Evolutionary conservation across 257 asterid species (phyloP).

Genomic region (Lavandula angustifolia): DNA sequence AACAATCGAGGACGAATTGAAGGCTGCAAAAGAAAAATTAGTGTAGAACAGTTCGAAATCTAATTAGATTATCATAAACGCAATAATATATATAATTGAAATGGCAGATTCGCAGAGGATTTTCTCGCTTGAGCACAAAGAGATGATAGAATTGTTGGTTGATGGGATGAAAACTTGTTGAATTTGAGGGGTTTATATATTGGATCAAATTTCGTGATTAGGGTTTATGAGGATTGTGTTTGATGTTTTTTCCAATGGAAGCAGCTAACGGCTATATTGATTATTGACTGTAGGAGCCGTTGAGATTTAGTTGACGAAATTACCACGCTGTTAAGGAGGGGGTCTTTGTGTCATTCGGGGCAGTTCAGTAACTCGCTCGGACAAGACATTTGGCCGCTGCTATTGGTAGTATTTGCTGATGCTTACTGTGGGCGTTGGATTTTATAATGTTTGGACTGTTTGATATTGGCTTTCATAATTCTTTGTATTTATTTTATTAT

Average conservation of each 20-base stretch:
- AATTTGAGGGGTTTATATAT: slow-evolving; percentile 33
- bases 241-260: background rate
- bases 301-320: slow-evolving; percentile 42
- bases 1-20: background rate
- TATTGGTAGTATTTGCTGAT: background rate
- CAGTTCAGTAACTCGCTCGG: slow-evolving; percentile 20
- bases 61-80: slow-evolving; percentile 22
- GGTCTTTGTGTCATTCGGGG: background rate
- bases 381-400: background rate
- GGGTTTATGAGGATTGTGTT: slow-evolving; percentile 27
- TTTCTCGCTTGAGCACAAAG: slow-evolving; percentile 18
- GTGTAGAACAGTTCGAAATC: slow-evolving; percentile 16
- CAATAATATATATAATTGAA: slow-evolving; percentile 21
- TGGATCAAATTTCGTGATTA: slow-evolving; percentile 13
- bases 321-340: slow-evolving; percentile 26
- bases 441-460: too few species aligned
- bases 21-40: slow-evolving; percentile 46
- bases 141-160: slow-evolving; percentile 19
- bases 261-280: slow-evolving; percentile 43
- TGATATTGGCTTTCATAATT: too few species aligned
- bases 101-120: slow-evolving; percentile 2
- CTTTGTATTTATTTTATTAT: too few species aligned
- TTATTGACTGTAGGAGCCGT: slow-evolving; percentile 39
- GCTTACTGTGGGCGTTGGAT: too few species aligned
- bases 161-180: slow-evolving; percentile 20